These are phyloP conservation scores for Trebouxia sp. DNA, from an alignment of 139 green algal species.

Conservation along the genomic window DNA sequence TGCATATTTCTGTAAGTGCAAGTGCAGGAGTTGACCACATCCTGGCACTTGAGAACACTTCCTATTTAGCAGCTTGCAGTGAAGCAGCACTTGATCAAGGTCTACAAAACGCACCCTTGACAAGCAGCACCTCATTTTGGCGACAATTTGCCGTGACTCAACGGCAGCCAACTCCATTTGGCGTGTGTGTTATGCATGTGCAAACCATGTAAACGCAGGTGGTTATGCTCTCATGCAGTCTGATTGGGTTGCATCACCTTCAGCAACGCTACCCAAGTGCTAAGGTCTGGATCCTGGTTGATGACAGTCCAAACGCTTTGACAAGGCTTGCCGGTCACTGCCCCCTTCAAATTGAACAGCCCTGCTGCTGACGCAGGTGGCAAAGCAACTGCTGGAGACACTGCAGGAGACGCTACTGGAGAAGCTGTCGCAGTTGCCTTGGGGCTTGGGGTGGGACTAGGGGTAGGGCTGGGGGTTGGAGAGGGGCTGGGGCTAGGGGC, in stretches of 20 bases:
- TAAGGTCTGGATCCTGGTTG: constrained; percentile 4
- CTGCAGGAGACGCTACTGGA: background rate
- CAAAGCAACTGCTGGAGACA: background rate
- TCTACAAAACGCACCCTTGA: no score
- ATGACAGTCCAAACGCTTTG: constrained; percentile 1
- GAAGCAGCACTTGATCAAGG: no score
- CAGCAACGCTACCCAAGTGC: background rate
- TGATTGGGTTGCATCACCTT: background rate
- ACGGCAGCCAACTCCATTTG: no score
- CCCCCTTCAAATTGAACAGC: constrained; percentile 1
- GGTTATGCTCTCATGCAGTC: no score
- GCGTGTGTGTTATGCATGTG: background rate
- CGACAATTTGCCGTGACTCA: no score
- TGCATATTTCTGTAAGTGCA: no score
- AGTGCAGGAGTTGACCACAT: no score
- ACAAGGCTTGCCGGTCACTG: background rate
- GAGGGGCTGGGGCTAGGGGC: background rate
- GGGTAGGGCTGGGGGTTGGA: background rate
- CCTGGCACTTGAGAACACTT: no score
- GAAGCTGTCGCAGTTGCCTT: no score
- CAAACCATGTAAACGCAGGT: no score
- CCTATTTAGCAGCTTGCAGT: no score
- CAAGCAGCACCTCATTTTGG: no score
- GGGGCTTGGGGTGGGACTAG: background rate
- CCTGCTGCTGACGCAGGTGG: background rate